Percentiles rank a stretch among this genome's conserved stretches.
Evolutionary conservation across 2,329 filamentous ascomycete species (phyloP).

Genomic region (Trichoderma sp.): DNA sequence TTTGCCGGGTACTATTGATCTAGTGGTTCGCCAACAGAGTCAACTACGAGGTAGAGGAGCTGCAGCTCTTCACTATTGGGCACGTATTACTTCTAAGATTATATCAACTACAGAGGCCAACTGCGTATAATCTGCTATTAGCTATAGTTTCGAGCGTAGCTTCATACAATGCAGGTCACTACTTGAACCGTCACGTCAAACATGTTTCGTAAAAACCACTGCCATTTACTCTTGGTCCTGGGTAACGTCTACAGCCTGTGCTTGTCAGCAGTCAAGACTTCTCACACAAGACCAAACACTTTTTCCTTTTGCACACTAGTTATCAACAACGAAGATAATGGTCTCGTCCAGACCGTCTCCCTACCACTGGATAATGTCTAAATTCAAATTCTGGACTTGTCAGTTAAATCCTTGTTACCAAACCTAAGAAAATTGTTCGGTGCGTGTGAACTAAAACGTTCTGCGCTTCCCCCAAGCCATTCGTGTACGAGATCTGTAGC

Average conservation of each 20-base stretch:
- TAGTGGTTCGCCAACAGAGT: not conserved
- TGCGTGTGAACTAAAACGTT: constrained; percentile 7
- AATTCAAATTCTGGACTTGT: constrained; percentile 18
- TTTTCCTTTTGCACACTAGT: constrained; percentile 11
- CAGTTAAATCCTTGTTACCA: constrained; percentile 16
- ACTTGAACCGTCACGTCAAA: not conserved
- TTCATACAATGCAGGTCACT: not conserved
- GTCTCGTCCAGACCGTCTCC: constrained; percentile 10
- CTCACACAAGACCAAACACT: constrained; percentile 13
- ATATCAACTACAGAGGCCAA: not conserved
- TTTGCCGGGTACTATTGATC: not conserved
- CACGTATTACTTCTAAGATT: not conserved
- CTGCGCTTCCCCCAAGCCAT: constrained; percentile 18
- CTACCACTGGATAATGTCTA: constrained; percentile 17
- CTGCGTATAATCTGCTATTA: not conserved
- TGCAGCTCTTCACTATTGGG: not conserved
- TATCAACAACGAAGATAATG: constrained; percentile 16
- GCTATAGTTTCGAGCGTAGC: not conserved
- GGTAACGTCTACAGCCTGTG: constrained; percentile 16
- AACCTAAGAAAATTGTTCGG: constrained; percentile 12
- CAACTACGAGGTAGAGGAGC: not conserved
- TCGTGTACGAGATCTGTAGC: constrained; percentile 13
- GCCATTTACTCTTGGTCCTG: not conserved
- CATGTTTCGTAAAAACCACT: not conserved
- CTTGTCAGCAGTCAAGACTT: constrained; percentile 20